These are phyloP conservation scores for Aspergillus haitiensis DNA, from an alignment of 495 filamentous ascomycete species.

Conservation along the genomic window DNA sequence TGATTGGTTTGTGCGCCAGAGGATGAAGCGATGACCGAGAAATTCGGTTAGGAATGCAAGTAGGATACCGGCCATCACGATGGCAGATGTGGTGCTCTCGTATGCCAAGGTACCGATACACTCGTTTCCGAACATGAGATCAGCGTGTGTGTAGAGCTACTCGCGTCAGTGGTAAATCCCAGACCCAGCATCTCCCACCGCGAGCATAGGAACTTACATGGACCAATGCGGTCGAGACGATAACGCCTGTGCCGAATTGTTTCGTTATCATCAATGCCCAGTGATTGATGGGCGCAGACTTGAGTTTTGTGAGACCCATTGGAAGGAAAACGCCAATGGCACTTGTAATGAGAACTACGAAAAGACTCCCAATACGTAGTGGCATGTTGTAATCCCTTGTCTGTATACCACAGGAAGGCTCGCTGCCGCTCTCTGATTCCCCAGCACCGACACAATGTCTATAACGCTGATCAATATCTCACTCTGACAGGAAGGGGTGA, in stretches of 20 bases:
- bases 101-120: conserved; percentile 61
- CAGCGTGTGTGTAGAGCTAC: conserved; percentile 63
- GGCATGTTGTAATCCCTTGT: conserved; percentile 58
- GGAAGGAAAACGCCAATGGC: conserved; percentile 47
- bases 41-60: conserved; percentile 63
- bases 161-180: conserved; percentile 14
- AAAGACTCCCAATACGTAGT: conserved; percentile 59
- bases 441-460: conserved; percentile 51
- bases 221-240: conserved; percentile 71
- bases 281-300: conserved; percentile 38
- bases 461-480: not conserved
- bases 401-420: conserved; percentile 39
- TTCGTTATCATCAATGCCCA: conserved; percentile 53
- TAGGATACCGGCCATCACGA: conserved; percentile 66
- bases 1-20: conserved; percentile 20
- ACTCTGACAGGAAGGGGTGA: not conserved
- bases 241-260: conserved; percentile 73
- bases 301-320: conserved; percentile 36
- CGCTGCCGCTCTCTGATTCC: conserved; percentile 30
- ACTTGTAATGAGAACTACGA: conserved; percentile 57
- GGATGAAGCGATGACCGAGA: conserved; percentile 52
- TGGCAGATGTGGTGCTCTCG: conserved; percentile 59
- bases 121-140: conserved; percentile 60
- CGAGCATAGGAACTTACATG: conserved; percentile 47
- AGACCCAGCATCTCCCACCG: no score